Conservation (phyloP, 148 eudicot species). For the Heliosperma pusillum region DNA sequence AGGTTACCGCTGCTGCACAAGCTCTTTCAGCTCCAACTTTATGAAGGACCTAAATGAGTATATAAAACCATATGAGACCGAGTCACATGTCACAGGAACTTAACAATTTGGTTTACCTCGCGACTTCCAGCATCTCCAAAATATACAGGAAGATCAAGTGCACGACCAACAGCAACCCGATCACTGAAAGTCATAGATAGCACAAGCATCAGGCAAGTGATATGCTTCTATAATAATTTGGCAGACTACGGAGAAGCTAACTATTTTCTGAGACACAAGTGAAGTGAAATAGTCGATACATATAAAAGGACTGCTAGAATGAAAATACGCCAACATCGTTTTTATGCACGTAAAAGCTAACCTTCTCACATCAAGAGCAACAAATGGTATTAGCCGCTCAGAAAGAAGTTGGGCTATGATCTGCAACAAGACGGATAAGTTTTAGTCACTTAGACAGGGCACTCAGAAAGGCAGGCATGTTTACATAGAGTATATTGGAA, state of each 20-base stretch:
- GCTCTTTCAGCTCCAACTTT: constrained; percentile 98
- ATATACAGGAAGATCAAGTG: constrained; percentile 96
- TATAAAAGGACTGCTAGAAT: background rate
- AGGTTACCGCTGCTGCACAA: constrained; percentile 89
- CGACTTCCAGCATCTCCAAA: constrained; percentile 99
- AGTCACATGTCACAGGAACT: constrained; percentile 10
- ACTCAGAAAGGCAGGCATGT: background rate
- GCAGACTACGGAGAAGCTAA: background rate
- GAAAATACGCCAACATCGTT: background rate
- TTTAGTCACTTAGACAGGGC: too few relatives aligned
- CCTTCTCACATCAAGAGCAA: constrained; percentile 99
- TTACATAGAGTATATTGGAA: background rate
- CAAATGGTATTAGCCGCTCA: constrained; percentile 94
- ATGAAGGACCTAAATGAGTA: constrained; percentile 69
- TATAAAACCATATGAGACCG: constrained; percentile 23
- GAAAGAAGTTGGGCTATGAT: constrained; percentile 99
- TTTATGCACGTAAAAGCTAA: constrained; percentile 29
- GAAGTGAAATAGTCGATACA: background rate
- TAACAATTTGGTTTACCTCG: constrained; percentile 56
- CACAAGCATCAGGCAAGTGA: constrained; percentile 1
- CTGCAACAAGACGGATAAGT: constrained; percentile 39
- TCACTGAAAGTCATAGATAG: constrained; percentile 50
- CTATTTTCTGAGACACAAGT: background rate
- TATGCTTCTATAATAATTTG: background rate
- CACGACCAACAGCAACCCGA: constrained; percentile 93